phyloP scores from a whole-genome alignment of 305 asterid species.

The Fraxinus angustifolia region DNA sequence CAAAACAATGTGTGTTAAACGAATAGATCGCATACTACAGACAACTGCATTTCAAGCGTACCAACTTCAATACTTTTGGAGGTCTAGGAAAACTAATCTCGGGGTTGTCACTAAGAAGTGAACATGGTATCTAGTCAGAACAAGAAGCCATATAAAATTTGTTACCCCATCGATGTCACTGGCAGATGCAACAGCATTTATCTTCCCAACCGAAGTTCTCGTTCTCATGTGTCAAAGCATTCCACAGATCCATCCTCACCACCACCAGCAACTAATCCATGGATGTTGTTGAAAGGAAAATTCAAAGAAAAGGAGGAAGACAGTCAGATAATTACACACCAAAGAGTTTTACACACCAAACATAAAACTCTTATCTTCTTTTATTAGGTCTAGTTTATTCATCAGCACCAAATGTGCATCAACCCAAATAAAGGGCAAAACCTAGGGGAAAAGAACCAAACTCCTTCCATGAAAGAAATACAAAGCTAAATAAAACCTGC shows the following conservation, averaged over 20 bases:
- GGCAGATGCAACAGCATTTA: conserved; percentile 56
- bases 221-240: conserved; percentile 78
- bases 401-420: neutral
- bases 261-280: conserved; percentile 84
- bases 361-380: neutral
- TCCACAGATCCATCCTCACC: conserved; percentile 94
- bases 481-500: neutral
- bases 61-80: neutral
- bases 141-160: conserved; percentile 8
- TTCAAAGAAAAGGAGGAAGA: conserved; percentile 3
- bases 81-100: neutral
- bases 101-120: neutral
- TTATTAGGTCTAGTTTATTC: neutral
- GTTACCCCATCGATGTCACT: conserved; percentile 68
- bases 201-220: conserved; percentile 77
- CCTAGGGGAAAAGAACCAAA: neutral
- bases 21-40: neutral
- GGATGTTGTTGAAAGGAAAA: conserved; percentile 51
- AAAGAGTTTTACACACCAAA: neutral
- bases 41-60: neutral
- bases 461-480: neutral
- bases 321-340: neutral
- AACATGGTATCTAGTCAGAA: neutral
- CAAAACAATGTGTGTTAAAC: neutral
- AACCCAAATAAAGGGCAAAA: neutral